Evolutionary conservation across 1,284 basidiomycete genomes (phyloP).

Genomic region (Ustilago trichophora): DNA sequence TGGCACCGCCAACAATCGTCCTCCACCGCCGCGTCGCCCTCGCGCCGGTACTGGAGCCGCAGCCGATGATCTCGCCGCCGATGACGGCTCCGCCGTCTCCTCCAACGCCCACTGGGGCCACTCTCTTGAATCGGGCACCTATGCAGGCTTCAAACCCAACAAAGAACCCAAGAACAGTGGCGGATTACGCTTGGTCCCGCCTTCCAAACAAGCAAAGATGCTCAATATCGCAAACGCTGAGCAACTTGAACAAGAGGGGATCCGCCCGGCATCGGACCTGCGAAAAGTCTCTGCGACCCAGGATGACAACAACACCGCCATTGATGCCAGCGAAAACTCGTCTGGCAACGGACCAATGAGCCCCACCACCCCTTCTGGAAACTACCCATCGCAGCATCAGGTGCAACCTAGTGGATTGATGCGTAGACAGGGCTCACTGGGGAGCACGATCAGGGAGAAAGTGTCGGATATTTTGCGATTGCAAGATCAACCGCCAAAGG

Average conservation of each 20-base stretch:
- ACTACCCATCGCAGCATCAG: conserved; percentile 21
- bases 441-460: conserved; percentile 40
- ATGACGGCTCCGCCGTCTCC: conserved; percentile 14
- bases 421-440: conserved; percentile 34
- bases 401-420: conserved; percentile 15
- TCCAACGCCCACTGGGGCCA: conserved; percentile 48
- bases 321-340: conserved; percentile 4
- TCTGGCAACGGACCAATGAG: conserved; percentile 21
- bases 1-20: conserved; percentile 12
- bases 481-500: conserved; percentile 46
- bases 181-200: conserved; percentile 53
- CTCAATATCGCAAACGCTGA: conserved; percentile 20
- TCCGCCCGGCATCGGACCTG: too few relatives aligned
- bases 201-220: conserved; percentile 51
- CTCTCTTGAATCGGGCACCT: conserved; percentile 50
- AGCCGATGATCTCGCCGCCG: too few relatives aligned
- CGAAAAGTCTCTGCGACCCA: conserved; percentile 4
- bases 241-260: conserved; percentile 36
- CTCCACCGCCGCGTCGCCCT: conserved; percentile 34
- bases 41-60: too few relatives aligned
- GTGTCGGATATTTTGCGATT: conserved; percentile 45
- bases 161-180: conserved; percentile 46
- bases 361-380: conserved; percentile 20
- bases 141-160: conserved; percentile 59
- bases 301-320: not conserved